phyloP scores from a whole-genome alignment of 208 protist genomes.

The Wallacemonas rigidus region DNA sequence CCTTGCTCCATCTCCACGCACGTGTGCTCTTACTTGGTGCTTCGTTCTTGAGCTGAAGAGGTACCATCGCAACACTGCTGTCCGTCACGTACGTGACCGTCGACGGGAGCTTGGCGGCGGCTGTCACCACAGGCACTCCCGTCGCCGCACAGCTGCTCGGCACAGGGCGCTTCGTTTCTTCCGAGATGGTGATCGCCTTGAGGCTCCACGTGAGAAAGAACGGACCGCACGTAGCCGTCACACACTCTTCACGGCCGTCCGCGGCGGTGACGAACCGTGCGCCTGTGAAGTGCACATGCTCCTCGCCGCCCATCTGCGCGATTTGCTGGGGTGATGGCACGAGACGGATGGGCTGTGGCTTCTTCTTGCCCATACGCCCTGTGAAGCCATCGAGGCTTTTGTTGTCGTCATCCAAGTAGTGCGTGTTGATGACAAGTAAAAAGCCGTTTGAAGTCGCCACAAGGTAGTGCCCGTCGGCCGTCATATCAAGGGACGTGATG shows the following conservation, averaged over 20 bases:
- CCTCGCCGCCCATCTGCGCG: slow-evolving; percentile 40
- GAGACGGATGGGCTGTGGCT: slow-evolving; percentile 48
- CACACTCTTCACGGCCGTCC: slow-evolving; percentile 39
- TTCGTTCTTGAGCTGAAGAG: slow-evolving; percentile 23
- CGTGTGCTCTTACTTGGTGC: slow-evolving; percentile 10
- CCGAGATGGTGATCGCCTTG: slow-evolving; percentile 33
- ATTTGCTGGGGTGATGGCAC: slow-evolving; percentile 47
- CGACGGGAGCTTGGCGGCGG: slow-evolving; percentile 29
- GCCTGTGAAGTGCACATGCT: slow-evolving; percentile 38
- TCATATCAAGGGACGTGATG: slow-evolving; percentile 59
- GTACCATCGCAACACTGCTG: slow-evolving; percentile 23
- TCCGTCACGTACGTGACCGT: slow-evolving; percentile 32
- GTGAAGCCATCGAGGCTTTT: slow-evolving; percentile 41
- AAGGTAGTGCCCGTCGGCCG: slow-evolving; percentile 58
- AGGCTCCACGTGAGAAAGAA: slow-evolving; percentile 65
- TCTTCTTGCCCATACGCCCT: slow-evolving; percentile 54
- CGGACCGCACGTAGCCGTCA: slow-evolving; percentile 47
- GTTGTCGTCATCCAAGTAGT: slow-evolving; percentile 35
- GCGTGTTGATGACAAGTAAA: slow-evolving; percentile 54
- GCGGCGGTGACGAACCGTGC: slow-evolving; percentile 51
- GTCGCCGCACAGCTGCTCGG: slow-evolving; percentile 25
- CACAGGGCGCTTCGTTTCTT: slow-evolving; percentile 36
- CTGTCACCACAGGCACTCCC: slow-evolving; percentile 31
- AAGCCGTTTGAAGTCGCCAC: slow-evolving; percentile 44
- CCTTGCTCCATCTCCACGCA: slow-evolving; percentile 32